Percentiles rank a stretch among this genome's conserved stretches.
These are phyloP conservation scores for Cystobasidium tubakii DNA, from an alignment of 768 basidiomycete species.

Conservation along the genomic window DNA sequence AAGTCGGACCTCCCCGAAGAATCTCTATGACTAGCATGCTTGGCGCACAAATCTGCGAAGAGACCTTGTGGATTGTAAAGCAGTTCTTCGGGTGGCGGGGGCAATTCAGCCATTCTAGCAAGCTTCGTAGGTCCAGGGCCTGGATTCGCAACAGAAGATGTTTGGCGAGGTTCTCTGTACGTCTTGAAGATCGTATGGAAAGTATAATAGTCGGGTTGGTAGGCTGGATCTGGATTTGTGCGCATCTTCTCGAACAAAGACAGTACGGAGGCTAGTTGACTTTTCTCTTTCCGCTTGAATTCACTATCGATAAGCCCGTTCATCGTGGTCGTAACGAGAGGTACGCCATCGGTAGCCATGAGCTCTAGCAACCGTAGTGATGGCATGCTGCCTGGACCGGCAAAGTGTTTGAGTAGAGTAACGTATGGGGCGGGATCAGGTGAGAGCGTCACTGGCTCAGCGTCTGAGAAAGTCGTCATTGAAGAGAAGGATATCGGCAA, in stretches of 20 bases:
- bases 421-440: conserved; percentile 24
- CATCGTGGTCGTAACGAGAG: neutral
- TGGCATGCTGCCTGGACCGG: neutral
- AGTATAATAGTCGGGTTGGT: neutral
- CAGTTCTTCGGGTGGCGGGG: neutral
- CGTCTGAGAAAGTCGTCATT: neutral
- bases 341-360: conserved; percentile 22
- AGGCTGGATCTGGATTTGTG: neutral
- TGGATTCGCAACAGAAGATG: neutral
- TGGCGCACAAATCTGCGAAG: neutral
- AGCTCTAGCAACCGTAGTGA: neutral
- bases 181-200: neutral
- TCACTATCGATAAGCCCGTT: conserved; percentile 23
- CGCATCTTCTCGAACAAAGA: conserved; percentile 10
- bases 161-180: conserved; percentile 2
- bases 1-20: neutral
- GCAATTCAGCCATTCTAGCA: neutral
- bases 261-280: neutral
- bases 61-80: neutral
- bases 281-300: neutral
- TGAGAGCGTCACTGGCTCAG: neutral
- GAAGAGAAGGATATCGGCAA: neutral
- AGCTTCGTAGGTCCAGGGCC: conserved; percentile 5
- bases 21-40: neutral
- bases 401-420: neutral